These are phyloP conservation scores for Aspergillus puulaauensis DNA, from an alignment of 2,329 filamentous ascomycete genomes.

Conservation along the genomic window DNA sequence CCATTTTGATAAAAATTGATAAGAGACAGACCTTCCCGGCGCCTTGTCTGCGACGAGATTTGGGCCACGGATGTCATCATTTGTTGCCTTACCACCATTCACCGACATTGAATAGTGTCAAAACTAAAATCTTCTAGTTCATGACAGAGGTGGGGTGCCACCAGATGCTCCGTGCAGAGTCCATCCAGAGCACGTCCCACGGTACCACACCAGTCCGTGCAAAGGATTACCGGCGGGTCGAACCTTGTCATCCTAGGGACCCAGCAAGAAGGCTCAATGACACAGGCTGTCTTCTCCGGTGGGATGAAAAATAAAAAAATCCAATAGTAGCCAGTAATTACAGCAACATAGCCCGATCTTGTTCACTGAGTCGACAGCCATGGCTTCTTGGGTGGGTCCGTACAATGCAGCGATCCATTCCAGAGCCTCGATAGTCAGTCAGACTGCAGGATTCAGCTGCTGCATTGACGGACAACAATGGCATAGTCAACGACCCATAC, in stretches of 20 bases:
- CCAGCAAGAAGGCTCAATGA: neutral
- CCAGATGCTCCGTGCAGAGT: constrained; percentile 4
- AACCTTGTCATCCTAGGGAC: neutral
- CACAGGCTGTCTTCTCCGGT: constrained; percentile 7
- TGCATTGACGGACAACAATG: constrained; percentile 7
- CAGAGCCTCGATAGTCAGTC: constrained; percentile 9
- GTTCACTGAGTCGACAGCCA: neutral
- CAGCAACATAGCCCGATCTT: constrained; percentile 9
- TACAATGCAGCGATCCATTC: constrained; percentile 10
- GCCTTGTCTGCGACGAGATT: neutral
- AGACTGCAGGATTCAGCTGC: constrained; percentile 8
- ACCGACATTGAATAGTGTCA: constrained; percentile 9
- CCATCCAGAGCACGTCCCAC: constrained; percentile 1
- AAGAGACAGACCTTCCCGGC: neutral
- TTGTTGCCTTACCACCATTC: constrained; percentile 1
- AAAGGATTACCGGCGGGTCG: neutral
- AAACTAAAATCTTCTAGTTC: constrained; percentile 8
- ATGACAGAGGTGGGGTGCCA: constrained; percentile 2
- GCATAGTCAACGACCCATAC: neutral
- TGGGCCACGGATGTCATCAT: neutral
- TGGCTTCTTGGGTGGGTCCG: neutral
- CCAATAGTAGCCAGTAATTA: neutral
- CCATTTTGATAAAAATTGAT: neutral
- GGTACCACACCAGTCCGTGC: neutral
- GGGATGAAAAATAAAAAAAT: neutral